Evolutionary conservation across 768 basidiomycete species (phyloP), one percentile per base, ranked within the genome.

Genomic region (Rhizopogon rudus): DNA sequence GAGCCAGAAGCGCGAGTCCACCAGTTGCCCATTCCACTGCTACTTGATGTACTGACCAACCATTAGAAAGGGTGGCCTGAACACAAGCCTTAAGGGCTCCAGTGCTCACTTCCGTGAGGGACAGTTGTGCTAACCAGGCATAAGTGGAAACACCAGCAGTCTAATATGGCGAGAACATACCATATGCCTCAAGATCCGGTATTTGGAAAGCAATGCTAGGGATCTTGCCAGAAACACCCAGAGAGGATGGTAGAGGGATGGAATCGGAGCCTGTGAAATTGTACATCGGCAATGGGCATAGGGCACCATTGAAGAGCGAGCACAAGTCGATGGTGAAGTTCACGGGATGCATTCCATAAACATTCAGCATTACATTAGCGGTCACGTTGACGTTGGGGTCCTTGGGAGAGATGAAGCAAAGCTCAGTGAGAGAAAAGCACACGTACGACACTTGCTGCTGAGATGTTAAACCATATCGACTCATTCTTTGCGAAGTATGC

Each of bases 261-360:
- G 84, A 79, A 64, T 88, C 86, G 5, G 84, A 79, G 45, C 93
- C 93, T n/a, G 84, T 86, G 65, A 97, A 95, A 64, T 93, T 90
- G 75, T 92, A 90, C 65, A 80, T 80, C 35, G 78, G 94, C 57
- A 83, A 82, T 37, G 79, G 94, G 73, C 96, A 98, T 12, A 98
- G 77, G 25, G 83, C 86, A 16, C 93, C 93, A 53, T 75, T 70
- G 33, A 96, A 79, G 45, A 91, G 77, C 46, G 73, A 72, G 77
- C 96, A 98, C 33, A 98, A 81, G 72, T 96, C 81, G 59, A 97
- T 71, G n/a, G 92, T 91, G 58, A 87, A 65, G 67, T 97, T 97
- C 60, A 95, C 64, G 16, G 88, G 83, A 31, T 83, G 79, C 69
- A 87, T 83, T 52, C 93, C 94, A 61, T 98, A 98, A n/a, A 88